Base-by-base conservation (phyloP, 1,284 basidiomycete genomes). In the Cryptococcus sp. region DNA sequence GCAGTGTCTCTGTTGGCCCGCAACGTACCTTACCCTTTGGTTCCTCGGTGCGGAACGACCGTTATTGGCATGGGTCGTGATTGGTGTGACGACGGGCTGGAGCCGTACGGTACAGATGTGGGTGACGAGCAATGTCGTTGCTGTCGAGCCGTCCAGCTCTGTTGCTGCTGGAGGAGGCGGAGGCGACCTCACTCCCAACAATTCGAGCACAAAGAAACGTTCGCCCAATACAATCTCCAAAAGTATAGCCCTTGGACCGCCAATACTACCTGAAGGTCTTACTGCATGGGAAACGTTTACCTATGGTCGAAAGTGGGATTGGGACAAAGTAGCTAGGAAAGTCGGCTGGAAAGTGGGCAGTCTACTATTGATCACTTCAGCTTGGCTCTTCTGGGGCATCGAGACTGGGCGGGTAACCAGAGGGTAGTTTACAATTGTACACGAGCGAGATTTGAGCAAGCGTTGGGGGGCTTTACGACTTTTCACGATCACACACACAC, bases 1-100 rank as follows among this genome's bases (percentile, higher is more conserved):
- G 13, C 79, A 80, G 65, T 77, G 77, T 44, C 73, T 80, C 51
- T 80, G 79, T 64, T 79, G 78, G 77, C 78, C 78, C 1, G 69
- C 72, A 34, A 80, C 79, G 4, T 77, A 75, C 59, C 57, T 78
- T 23, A 79, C 78, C 0, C 68, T 79, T 1, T 68, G 66, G 62
- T 58, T 76, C 25, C 67, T 79, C 6, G 79, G 79, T 16, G 60
- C 56, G 3, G 51, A 67, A 3, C 68, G 76, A 7, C 70, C 75
- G 0, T 65, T 79, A 5, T 65, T 79, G 39, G 75, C 74, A 3
- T 80, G 79, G 79, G 72, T 78, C n/a, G 74, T 78, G 11, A 79
- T 80, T 26, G 78, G 77, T 22, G 76, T 76, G 2, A 77, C 77
- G 38, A 80, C 78, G 0, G 76, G 73, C 43, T 70, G 73, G 52